Evolutionary conservation across 257 asterid genomes (phyloP).

Genomic region (Fraxinus anomala): DNA sequence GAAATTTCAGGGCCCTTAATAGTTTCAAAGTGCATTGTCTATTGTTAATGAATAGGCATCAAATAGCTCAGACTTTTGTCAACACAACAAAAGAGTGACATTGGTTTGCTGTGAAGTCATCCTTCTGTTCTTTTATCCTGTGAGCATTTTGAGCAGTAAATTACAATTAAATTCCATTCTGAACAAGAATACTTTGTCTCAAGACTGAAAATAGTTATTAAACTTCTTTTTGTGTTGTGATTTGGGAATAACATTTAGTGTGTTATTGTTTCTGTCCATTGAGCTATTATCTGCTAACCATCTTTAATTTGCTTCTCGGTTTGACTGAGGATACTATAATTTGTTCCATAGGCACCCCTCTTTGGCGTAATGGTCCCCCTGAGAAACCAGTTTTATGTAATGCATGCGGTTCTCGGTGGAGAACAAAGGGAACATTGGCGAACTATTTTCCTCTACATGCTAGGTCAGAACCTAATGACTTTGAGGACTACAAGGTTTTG

Average conservation of each 20-base stretch:
- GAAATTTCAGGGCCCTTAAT: not conserved
- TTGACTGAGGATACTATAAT: not conserved
- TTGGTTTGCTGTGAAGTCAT: not conserved
- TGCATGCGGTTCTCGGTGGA: constrained; percentile 99
- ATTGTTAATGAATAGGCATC: not conserved
- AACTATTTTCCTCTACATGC: constrained; percentile 96
- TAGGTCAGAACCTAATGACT: constrained; percentile 76
- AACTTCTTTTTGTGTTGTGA: not conserved
- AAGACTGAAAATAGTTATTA: not conserved
- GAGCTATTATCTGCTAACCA: not conserved
- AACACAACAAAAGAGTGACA: not conserved
- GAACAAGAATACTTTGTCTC: constrained; percentile 1
- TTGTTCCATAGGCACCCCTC: constrained; percentile 77
- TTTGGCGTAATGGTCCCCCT: constrained; percentile 99
- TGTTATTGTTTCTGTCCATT: not conserved
- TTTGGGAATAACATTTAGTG: not conserved
- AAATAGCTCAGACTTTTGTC: not conserved
- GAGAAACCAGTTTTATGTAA: constrained; percentile 97
- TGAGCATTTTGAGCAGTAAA: not conserved
- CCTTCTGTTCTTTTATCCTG: not conserved
- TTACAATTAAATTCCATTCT: not conserved
- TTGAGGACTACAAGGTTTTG: constrained; percentile 60
- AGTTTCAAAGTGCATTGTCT: not conserved
- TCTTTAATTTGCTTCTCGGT: not conserved
- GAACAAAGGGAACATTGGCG: constrained; percentile 93